Percentiles rank a stretch among this genome's conserved stretches.
Conservation (phyloP, 768 basidiomycete species). For the Amanita thiersii region DNA sequence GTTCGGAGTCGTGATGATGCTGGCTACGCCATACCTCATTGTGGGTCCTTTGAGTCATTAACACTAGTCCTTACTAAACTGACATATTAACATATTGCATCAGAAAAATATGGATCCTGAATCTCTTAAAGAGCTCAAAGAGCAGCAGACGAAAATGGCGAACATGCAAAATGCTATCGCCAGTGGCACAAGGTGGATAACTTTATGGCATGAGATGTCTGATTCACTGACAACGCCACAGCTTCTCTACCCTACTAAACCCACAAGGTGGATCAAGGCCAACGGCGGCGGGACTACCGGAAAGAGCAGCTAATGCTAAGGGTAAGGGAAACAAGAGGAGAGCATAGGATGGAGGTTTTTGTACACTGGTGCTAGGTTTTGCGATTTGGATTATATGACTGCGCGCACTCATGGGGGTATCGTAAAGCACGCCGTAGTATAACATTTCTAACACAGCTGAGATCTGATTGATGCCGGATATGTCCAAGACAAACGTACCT, state of each 20-base stretch:
- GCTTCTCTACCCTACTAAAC: constrained; percentile 34
- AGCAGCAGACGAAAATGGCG: constrained; percentile 49
- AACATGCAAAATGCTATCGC: constrained; percentile 48
- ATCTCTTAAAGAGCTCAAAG: constrained; percentile 53
- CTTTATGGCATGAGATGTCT: constrained; percentile 9
- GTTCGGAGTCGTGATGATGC: constrained; percentile 54
- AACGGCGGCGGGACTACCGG: constrained; percentile 6
- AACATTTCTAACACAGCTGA: constrained; percentile 13
- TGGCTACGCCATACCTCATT: constrained; percentile 72
- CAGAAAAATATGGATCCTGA: constrained; percentile 80
- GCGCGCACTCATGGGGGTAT: constrained; percentile 27
- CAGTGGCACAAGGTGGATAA: constrained; percentile 53
- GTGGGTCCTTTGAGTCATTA: constrained; percentile 25
- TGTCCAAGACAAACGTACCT: constrained; percentile 32
- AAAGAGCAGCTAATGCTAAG: constrained; percentile 1
- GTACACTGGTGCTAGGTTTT: background rate
- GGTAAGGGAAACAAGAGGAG: constrained; percentile 11
- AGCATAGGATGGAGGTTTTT: background rate
- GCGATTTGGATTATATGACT: constrained; percentile 6
- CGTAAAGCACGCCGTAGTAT: constrained; percentile 47
- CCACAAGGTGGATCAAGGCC: constrained; percentile 14
- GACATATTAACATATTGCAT: constrained; percentile 3
- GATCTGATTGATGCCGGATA: background rate
- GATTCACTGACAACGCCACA: constrained; percentile 12
- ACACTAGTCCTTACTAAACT: constrained; percentile 5